Evolutionary conservation across 257 asterid species (phyloP), one percentile per base, ranked within the genome.

Genomic region (Penstemon barbatus): DNA sequence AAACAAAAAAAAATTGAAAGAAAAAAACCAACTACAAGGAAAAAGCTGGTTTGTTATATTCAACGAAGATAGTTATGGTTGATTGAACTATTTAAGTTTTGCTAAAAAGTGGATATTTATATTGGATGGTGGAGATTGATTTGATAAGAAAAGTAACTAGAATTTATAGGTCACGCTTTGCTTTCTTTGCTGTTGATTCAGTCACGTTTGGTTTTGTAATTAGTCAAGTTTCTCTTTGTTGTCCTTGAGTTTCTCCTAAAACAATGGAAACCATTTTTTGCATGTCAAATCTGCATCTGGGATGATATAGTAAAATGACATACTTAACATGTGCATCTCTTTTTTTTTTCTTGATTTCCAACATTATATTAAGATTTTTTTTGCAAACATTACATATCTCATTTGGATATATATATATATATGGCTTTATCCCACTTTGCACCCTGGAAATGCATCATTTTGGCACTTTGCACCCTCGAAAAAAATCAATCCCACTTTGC

Each of bases 241-340:
- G 60, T 51, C 83, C 82, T 75, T 70, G 51, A 60, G 60, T 57
- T 43, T 63, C 70, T 71, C 85, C 82, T 69, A 4, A 62, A 70
- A 60, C 54, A 12, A 57, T 68, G 84, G 82, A 41, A 65, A 38
- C 61, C 33, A 25, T 25, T 25, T 25, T 25, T 25, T 25, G 33
- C 33, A 25, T 6, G 61, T 25, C 44, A 45, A 33, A 60, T 60
- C 65, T n/a, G 10, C 49, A 60, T 60, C 65, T 25, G 33, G 33
- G 33, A 25, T 25, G 33, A 25, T 25, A 25, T 25, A 25, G 1
- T 25, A 15, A 0, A 15, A 15, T 15, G 18, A 15, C 18, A 15
- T 15, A 15, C 18, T 15, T 15, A 2, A 25, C 2, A 25, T 25
- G 33, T 25, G 33, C 33, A 25, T 25, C 33, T 25, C 33, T 2